A percentile compares a stretch with the other conserved stretches of the same genome.
Evolutionary conservation across 1,139 yeast genomes (phyloP).

Genomic region (Meyerozyma athensensis): DNA sequence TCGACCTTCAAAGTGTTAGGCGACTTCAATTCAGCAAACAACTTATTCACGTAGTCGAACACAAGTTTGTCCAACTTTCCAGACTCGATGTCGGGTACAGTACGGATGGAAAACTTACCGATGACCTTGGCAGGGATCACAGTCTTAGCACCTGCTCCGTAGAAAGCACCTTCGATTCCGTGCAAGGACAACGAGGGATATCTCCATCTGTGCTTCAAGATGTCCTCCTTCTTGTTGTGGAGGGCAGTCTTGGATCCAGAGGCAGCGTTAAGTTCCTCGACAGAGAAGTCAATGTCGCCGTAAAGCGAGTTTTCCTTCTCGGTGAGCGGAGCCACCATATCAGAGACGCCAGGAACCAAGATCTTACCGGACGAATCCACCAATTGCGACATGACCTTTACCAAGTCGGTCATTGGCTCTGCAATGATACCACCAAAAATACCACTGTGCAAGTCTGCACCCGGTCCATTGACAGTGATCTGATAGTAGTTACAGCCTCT

Average conservation of each 20-base stretch:
- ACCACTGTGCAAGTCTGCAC: slow-evolving; percentile 96
- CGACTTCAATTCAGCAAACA: slow-evolving; percentile 63
- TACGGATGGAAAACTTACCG: slow-evolving; percentile 95
- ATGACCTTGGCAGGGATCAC: slow-evolving; percentile 93
- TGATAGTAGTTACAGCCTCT: slow-evolving; percentile 96
- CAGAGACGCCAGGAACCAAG: slow-evolving; percentile 79
- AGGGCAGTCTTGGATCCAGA: slow-evolving; percentile 83
- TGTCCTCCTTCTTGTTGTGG: slow-evolving; percentile 71
- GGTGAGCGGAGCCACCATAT: slow-evolving; percentile 93
- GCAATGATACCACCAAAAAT: slow-evolving; percentile 95
- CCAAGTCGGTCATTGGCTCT: slow-evolving; percentile 95
- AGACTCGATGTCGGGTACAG: slow-evolving; percentile 90
- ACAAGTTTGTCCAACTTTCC: slow-evolving; percentile 76
- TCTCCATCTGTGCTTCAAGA: slow-evolving; percentile 98
- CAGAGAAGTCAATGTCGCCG: slow-evolving; percentile 79
- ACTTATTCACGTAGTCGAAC: slow-evolving; percentile 59
- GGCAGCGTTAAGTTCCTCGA: slow-evolving; percentile 82
- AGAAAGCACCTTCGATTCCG: slow-evolving; percentile 97
- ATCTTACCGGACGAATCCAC: slow-evolving; percentile 82
- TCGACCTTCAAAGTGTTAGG: slow-evolving; percentile 72
- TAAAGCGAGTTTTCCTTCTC: slow-evolving; percentile 72
- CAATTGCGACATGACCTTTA: slow-evolving; percentile 67
- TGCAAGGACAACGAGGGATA: slow-evolving; percentile 92
- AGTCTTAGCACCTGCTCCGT: slow-evolving; percentile 93
- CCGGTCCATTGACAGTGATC: slow-evolving; percentile 79